Percentiles rank a stretch among this genome's conserved stretches.
Evolutionary conservation across 177 flowering plant genomes (phyloP).

Genomic region (Telopea speciosissima): DNA sequence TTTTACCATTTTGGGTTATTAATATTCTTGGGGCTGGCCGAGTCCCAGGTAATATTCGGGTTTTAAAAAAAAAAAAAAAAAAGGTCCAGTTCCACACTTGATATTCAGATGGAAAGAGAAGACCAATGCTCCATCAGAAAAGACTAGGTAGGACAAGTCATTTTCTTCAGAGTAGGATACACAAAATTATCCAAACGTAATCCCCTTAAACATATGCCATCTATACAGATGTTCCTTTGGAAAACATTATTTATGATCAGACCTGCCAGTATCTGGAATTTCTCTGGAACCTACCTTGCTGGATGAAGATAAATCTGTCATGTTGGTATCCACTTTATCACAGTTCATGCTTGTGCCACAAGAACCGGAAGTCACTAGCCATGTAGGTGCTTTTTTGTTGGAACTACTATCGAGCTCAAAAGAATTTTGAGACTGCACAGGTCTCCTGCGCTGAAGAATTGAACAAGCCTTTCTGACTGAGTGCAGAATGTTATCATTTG

Average conservation of each 20-base stretch:
- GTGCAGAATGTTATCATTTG: constrained; percentile 40
- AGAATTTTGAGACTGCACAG: constrained; percentile 29
- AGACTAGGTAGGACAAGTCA: background rate
- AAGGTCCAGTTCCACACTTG: too few species aligned
- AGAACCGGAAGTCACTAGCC: constrained; percentile 25
- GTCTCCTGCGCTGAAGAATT: constrained; percentile 38
- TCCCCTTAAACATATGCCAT: background rate
- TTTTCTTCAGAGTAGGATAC: too few species aligned
- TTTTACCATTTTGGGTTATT: too few species aligned
- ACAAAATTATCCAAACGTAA: background rate
- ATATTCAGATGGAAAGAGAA: too few species aligned
- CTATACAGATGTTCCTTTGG: background rate
- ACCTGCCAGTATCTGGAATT: background rate
- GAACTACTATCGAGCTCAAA: constrained; percentile 32
- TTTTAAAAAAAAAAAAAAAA: too few species aligned
- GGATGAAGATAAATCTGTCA: constrained; percentile 25
- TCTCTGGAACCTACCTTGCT: constrained; percentile 41
- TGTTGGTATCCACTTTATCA: constrained; percentile 25
- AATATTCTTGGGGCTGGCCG: too few species aligned
- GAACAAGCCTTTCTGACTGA: constrained; percentile 59
- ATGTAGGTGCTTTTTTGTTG: constrained; percentile 27
- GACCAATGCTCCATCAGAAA: background rate
- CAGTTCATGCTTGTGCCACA: constrained; percentile 20
- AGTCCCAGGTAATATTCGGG: too few species aligned
- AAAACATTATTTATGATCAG: background rate